These are phyloP conservation scores for Diplogelasinospora grovesii DNA, from an alignment of 495 filamentous ascomycete species.

Conservation along the genomic window DNA sequence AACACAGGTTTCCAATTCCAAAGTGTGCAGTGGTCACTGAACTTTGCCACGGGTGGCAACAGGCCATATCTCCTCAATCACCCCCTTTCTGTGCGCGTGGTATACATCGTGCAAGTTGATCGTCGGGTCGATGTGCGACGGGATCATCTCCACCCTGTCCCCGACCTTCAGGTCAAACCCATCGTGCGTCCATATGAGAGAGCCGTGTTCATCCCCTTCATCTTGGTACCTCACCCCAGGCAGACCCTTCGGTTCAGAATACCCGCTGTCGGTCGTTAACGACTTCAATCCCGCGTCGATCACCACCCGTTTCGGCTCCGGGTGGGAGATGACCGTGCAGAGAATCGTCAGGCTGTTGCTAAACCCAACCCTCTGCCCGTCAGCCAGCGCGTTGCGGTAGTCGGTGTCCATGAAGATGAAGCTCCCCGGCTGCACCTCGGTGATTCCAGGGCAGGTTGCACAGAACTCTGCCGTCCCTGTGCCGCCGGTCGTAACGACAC, in stretches of 20 bases:
- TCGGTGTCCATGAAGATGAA: constrained; percentile 35
- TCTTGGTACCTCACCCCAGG: constrained; percentile 1
- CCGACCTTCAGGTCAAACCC: background rate
- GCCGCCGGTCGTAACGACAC: constrained; percentile 27
- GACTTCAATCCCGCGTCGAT: constrained; percentile 12
- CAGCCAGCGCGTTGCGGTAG: constrained; percentile 27
- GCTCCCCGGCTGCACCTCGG: constrained; percentile 30
- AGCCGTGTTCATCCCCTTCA: constrained; percentile 11
- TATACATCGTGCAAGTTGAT: constrained; percentile 13
- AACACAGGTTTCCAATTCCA: no score
- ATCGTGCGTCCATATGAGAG: constrained; percentile 5
- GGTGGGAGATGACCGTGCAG: constrained; percentile 9
- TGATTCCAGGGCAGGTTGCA: constrained; percentile 22
- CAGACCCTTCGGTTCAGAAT: constrained; percentile 1
- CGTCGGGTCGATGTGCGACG: constrained; percentile 13
- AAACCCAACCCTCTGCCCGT: no score
- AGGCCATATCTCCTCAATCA: constrained; percentile 14
- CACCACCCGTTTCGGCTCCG: background rate
- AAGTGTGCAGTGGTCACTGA: no score
- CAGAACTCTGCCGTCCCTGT: constrained; percentile 33
- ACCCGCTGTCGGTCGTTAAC: constrained; percentile 11
- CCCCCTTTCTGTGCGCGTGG: constrained; percentile 7
- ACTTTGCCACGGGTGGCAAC: constrained; percentile 13
- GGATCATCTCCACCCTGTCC: constrained; percentile 13
- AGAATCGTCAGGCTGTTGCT: constrained; percentile 20